Base-by-base conservation (phyloP, 208 protist genomes). In the Vickermania spadyakhi region DNA sequence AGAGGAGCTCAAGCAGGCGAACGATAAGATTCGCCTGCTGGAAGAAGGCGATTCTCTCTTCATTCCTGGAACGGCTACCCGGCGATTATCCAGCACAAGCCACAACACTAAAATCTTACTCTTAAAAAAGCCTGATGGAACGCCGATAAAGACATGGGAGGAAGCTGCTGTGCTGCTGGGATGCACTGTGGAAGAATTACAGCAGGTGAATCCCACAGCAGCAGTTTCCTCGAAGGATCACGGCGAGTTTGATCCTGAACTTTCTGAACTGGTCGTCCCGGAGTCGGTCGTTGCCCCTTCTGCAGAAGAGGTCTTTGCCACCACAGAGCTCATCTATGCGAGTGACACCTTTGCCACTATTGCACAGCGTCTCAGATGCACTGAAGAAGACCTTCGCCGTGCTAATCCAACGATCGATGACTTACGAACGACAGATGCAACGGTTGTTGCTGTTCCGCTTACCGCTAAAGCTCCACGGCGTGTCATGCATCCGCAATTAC, bases 111-210 rank as follows among this genome's bases (percentile, higher is more conserved):
- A 71, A 2, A 42, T 84, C 36, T 60, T 93, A 49, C 72, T 73
- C 11, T 59, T 91, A 42, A 52, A 70, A 52, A 42, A 51, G 4
- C 36, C 59, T 0, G 70, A 76, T 28, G 64, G 63, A n/a, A 52
- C 27, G 3, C 58, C 41, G 23, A 64, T 75, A 42, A 36, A 26
- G 23, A 82, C 63, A 3, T 94, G 87, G 84, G 73, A 75, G 28
- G 71, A 83, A 59, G 87, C 87, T 13, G 87, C 87, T 18, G 62
- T 62, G 22, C 22, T 84, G 1, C 66, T 94, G 3, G 81, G 68
- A n/a, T 94, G 87, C 69, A 79, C 71, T 0, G 79, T 91, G 21
- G 83, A 94, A 54, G 83, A 94, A 58, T 52, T 94, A n/a, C 87
- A 94, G 70, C 77, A 86, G 45, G 75, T 71, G 1, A 91, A 91